phyloP scores from a whole-genome alignment of 2,329 filamentous ascomycete species.

The Allantophomopsis lycopodina region DNA sequence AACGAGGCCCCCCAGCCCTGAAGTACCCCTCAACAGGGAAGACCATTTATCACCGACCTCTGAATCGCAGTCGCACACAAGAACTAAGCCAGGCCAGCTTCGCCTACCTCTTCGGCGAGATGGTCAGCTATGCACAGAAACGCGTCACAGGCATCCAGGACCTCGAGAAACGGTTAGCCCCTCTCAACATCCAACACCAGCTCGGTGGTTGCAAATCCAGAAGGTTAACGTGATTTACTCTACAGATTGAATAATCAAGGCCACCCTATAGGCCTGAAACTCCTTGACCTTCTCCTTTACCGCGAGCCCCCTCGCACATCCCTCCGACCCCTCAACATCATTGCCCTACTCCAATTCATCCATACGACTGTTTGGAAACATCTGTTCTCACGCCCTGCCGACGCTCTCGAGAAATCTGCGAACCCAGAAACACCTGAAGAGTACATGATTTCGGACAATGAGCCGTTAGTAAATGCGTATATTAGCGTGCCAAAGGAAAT shows the following conservation, averaged over 20 bases:
- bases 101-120: slow-evolving; percentile 90
- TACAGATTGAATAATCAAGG: slow-evolving; percentile 78
- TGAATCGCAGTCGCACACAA: slow-evolving; percentile 77
- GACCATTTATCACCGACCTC: slow-evolving; percentile 92
- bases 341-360: slow-evolving; percentile 88
- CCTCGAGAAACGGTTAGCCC: slow-evolving; percentile 67
- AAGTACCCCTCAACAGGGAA: slow-evolving; percentile 88
- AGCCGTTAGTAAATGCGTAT: slow-evolving; percentile 89
- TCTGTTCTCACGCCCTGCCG: slow-evolving; percentile 81
- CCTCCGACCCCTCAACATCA: slow-evolving; percentile 72
- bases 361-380: slow-evolving; percentile 85
- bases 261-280: slow-evolving; percentile 83
- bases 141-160: slow-evolving; percentile 87
- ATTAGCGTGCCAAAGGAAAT: slow-evolving; percentile 90
- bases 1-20: slow-evolving; percentile 37
- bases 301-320: slow-evolving; percentile 59
- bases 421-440: slow-evolving; percentile 76
- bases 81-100: slow-evolving; percentile 91
- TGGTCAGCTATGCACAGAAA: slow-evolving; percentile 89
- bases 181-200: background rate
- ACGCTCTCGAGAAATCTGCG: slow-evolving; percentile 80
- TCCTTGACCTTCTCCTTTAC: slow-evolving; percentile 90
- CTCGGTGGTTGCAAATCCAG: no score
- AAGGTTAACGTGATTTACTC: slow-evolving; percentile 1
- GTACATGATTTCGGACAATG: slow-evolving; percentile 99